Evolutionary conservation across 352 stramenopile genomes (phyloP).

Genomic region (Nothophytophthora sp.): DNA sequence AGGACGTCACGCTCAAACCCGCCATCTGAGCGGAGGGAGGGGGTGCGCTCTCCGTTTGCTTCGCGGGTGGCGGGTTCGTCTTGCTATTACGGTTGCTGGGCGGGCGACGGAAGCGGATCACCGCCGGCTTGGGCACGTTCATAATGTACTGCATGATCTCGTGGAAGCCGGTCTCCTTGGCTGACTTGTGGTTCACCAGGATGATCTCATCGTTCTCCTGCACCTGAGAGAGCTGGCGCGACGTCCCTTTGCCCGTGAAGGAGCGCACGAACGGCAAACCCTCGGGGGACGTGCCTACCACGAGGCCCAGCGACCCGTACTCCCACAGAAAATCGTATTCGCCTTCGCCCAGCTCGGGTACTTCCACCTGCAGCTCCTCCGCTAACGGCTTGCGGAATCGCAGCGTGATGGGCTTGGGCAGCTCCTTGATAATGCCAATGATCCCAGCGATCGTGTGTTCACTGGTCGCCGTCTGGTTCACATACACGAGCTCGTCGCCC

Average conservation of each 20-base stretch:
- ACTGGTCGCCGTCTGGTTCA: conserved; percentile 70
- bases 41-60: conserved; percentile 9
- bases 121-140: conserved; percentile 79
- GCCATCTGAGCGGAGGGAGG: conserved; percentile 26
- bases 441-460: conserved; percentile 74
- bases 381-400: conserved; percentile 65
- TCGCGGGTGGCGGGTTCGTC: conserved; percentile 4
- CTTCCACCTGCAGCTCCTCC: conserved; percentile 46
- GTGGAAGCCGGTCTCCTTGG: conserved; percentile 59
- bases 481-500: conserved; percentile 78
- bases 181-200: conserved; percentile 69
- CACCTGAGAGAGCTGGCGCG: conserved; percentile 63
- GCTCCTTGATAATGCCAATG: conserved; percentile 75
- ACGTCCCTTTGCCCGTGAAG: conserved; percentile 81
- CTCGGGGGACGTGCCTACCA: conserved; percentile 55
- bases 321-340: conserved; percentile 90
- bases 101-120: conserved; percentile 69
- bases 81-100: conserved; percentile 19
- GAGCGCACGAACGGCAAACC: conserved; percentile 76
- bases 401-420: conserved; percentile 80
- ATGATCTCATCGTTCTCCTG: conserved; percentile 82
- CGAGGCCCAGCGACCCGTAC: conserved; percentile 69
- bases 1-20: conserved; percentile 11
- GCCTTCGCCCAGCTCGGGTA: conserved; percentile 53
- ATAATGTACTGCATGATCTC: conserved; percentile 88